Evolutionary conservation across 345 rosid genomes (phyloP).

Genomic region (Bretschneidera sinensis): DNA sequence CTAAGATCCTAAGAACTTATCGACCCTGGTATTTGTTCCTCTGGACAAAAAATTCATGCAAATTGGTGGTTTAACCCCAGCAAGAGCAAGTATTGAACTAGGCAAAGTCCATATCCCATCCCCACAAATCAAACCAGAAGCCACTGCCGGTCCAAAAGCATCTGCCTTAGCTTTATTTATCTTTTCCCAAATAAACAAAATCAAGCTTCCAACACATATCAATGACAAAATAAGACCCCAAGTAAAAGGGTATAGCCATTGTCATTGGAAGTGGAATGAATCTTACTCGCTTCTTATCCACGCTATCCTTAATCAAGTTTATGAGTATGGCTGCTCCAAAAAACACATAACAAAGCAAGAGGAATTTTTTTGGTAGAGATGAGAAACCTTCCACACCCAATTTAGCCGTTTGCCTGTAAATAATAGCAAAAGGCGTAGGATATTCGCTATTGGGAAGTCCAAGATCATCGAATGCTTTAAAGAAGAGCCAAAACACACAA

Average conservation of each 20-base stretch:
- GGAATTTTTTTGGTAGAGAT: constrained; percentile 68
- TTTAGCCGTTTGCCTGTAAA: constrained; percentile 56
- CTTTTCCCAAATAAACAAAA: constrained; percentile 65
- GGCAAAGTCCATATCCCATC: constrained; percentile 82
- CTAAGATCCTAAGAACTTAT: constrained; percentile 19
- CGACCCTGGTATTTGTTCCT: constrained; percentile 44
- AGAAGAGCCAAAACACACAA: constrained; percentile 77
- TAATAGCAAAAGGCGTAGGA: constrained; percentile 62
- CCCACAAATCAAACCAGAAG: constrained; percentile 82
- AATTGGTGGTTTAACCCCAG: constrained; percentile 57
- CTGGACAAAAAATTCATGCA: constrained; percentile 81
- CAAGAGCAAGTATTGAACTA: constrained; percentile 59
- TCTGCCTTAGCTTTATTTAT: constrained; percentile 57
- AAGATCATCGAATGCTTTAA: constrained; percentile 59
- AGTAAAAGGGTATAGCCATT: constrained; percentile 85
- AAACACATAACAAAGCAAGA: constrained; percentile 51
- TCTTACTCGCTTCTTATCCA: constrained; percentile 32
- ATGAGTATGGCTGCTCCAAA: constrained; percentile 54
- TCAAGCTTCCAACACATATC: constrained; percentile 78
- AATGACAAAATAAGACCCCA: constrained; percentile 75
- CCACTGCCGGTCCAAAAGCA: constrained; percentile 70
- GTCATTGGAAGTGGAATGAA: constrained; percentile 79
- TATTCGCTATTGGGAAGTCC: constrained; percentile 44
- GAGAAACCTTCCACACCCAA: constrained; percentile 72
- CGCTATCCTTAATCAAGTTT: constrained; percentile 43